Base-by-base conservation (phyloP, 2,329 filamentous ascomycete genomes). In the Penicillium sp. region DNA sequence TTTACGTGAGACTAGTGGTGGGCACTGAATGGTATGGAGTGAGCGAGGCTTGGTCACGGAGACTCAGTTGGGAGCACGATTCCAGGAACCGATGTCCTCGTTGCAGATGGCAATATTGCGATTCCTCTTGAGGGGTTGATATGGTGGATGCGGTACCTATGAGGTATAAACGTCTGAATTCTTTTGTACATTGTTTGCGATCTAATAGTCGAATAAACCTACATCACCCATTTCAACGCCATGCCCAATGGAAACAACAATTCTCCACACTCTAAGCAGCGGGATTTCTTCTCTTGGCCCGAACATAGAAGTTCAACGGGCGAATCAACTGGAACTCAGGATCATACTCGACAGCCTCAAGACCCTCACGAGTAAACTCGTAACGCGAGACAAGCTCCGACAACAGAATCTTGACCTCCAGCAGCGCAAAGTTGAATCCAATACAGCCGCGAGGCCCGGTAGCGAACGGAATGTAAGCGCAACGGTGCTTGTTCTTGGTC, bases 401-500 rank as follows among this genome's bases (percentile, higher is more conserved):
- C 52, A 84, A 19, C 22, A 63, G 46, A n/a, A 81, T 70, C 67
- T 82, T 82, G 46, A 81, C 72, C 64, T 84, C 80, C 46, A 77
- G 72, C 9, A 83, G 67, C 0, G 80, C 81, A 62, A 83, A 82
- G 65, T 83, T 83, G 72, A 82, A 83, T 0, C 80, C 81, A 41
- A 84, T 78, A 56, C 81, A 84, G 61, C 74, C 75, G 1, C 81
- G 69, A 0, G 72, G 75, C 0, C 82, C 82, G 0, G 75, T 68
- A 0, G 77, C 80, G 53, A 84, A 84, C 0, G 81, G 81, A 2
- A 79, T 68, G 54, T 83, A 84, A 0, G 75, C 68, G 1, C 72
- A 74, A 7, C 71, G 71, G 30, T 75, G 77, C 2, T 72, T 61
- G 55, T 72, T 75, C 69, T 78, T 79, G 37, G 53, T 77, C 75